A percentile compares a stretch with the other conserved stretches of the same genome.
phyloP scores from a whole-genome alignment of 2,329 filamentous ascomycete species.

The Ophiostoma angusticollis region DNA sequence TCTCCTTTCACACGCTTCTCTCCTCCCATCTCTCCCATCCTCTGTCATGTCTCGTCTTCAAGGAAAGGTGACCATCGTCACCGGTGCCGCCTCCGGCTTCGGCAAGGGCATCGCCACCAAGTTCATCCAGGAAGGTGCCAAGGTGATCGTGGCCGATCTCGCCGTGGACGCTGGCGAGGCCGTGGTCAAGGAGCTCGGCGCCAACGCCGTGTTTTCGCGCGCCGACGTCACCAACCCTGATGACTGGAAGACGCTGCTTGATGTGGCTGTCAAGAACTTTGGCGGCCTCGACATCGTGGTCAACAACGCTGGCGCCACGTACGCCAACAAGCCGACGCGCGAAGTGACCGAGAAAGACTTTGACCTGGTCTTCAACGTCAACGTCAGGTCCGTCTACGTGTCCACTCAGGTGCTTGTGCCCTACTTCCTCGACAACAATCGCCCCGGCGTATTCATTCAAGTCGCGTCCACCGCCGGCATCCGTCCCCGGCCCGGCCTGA shows the following conservation, averaged over 20 bases:
- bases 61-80: conserved; percentile 44
- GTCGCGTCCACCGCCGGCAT: conserved; percentile 51
- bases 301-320: conserved; percentile 49
- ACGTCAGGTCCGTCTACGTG: conserved; percentile 54
- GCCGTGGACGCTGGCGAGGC: conserved; percentile 31
- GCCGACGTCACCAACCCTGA: conserved; percentile 38
- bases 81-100: conserved; percentile 41
- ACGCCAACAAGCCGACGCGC: conserved; percentile 48
- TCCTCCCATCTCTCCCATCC: neutral
- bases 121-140: conserved; percentile 15
- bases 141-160: conserved; percentile 31
- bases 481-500: conserved; percentile 47
- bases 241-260: conserved; percentile 40
- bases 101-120: conserved; percentile 39
- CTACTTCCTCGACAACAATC: conserved; percentile 43
- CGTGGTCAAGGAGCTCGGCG: conserved; percentile 27
- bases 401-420: conserved; percentile 47
- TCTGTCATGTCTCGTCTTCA: conserved; percentile 24
- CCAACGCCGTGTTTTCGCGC: conserved; percentile 27
- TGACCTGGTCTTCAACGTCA: conserved; percentile 53
- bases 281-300: conserved; percentile 44
- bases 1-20: neutral
- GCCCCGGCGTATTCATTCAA: conserved; percentile 50
- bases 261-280: conserved; percentile 30
- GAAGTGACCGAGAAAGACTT: conserved; percentile 55